Base-by-base conservation (phyloP, 352 stramenopile genomes). In the Pythium aphanidermatum region DNA sequence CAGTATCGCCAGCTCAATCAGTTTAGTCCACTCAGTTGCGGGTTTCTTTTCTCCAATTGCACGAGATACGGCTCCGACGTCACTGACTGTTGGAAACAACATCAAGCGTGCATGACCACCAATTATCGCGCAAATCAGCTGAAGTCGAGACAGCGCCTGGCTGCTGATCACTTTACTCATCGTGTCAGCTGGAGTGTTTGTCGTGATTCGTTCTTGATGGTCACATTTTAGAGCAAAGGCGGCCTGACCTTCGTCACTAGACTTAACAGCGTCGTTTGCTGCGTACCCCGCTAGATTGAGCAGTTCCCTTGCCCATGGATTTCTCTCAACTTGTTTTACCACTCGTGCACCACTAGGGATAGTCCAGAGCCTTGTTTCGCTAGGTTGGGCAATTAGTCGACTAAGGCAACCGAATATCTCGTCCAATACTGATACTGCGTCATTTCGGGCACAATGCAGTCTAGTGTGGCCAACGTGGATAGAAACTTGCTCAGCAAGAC, bases 41-140 rank as follows among this genome's bases (percentile, higher is more conserved):
- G 45, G 56, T 13, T 37, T 31, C 28, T 57, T 49, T 3, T 46
- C 13, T 0, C 33, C 51, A 9, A 85, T 45, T 1, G 66, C 70
- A 24, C 73, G 65, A 0, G 75, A 66, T 4, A 85, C 63, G 3
- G 70, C 63, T 14, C 59, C 67, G 9, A 88, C 28, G 26, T 88
- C 75, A 42, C 70, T 84, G 8, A 88, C 43, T 7, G 43, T 45
- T 0, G 63, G 40, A 11, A 55, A 65, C 6, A 71, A 49, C 8
- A 88, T 40, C 0, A 62, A 50, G 11, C 75, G 61, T 21, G 61
- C 72, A 28, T 88, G 75, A 4, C 71, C 70, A 16, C 55, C 44
- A 0, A 81, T 24, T 30, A 85, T 68, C 1, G 61, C 55, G 5
- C 51, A 41, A 16, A 75, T 66, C 2, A 65, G 70, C 29, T 76